Evolutionary conservation across 441 rosid species (phyloP), one percentile per base, ranked within the genome.

Genomic region (Melastoma candidum): DNA sequence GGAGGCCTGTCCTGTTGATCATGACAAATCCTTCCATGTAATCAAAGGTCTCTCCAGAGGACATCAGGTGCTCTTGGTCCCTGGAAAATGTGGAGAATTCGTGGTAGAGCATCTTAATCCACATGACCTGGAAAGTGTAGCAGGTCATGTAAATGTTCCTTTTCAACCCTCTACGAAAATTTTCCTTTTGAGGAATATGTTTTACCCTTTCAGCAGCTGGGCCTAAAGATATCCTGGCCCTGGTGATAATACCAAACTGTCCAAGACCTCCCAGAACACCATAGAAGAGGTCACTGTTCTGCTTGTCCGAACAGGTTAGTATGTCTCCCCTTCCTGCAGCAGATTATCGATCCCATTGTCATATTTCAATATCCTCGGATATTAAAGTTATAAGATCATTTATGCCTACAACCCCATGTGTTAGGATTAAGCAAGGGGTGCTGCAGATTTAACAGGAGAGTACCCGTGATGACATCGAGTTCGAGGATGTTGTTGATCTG

Each of bases 241-340:
- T 70, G 17, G 97, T 86, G 69, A 92, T 88, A 64, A 92, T 72
- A 51, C 98, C 98, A 58, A 85, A 88, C 68, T 92, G 98, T 43
- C 97, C 98, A 45, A 92, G 81, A 56, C 97, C 98, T 11, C 95
- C 97, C 68, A 92, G 85, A 56, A 72, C 85, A 55, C 83, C 79
- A 64, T 81, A 63, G 68, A 88, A 92, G 56, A 88, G 90, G 57
- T 88, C 92, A 39, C 86, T 59, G 60, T 92, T 85, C 63, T 60
- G 71, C 68, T 73, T 68, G 63, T 73, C 78, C 14, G 95, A 88
- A 77, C 95, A 92, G 52, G 79, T 79, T 39, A 92, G 25, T 2
- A 82, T 74, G 44, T 84, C 86, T 70, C 97, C 98, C 61, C 75
- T 92, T 58, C 98, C 98, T 85, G 87, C 74, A 32, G 41, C 41